Evolutionary conservation across 768 basidiomycete species (phyloP), one percentile per base, ranked within the genome.

Genomic region (Leccinum disarticulatum): DNA sequence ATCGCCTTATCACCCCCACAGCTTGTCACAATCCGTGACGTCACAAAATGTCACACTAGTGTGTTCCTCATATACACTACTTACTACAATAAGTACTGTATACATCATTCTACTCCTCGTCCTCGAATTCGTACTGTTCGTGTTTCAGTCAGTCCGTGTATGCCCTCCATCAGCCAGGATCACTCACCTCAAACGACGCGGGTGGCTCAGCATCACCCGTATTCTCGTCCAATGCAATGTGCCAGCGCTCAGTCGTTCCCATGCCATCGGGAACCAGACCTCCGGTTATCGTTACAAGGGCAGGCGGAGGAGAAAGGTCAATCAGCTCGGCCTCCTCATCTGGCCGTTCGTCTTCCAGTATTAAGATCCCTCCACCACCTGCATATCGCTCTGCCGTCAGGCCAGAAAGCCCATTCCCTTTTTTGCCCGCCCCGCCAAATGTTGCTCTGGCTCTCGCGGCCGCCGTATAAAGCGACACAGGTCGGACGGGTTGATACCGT

Each of bases 401-500:
- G 6, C 74, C 76, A 7, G 73, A 64, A 33, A 72, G 59, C 10
- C 72, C 70, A 22, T 70, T 65, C 30, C 71, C 65, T 56, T 72
- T 70, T 46, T 76, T 70, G n/a, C 66, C 65, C n/a, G 64, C 62
- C 51, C 68, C 63, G 25, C 59, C 59, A 9, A 66, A 61, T 19
- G 52, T 33, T 6, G 67, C 67, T 66, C 76, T 81, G 5, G 71
- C 70, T 51, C 72, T 66, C 62, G 77, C 78, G 17, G 73, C 63
- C 33, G 69, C 56, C 17, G 77, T 66, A 11, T 55, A 65, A 30
- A 82, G 77, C 27, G 88, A 85, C 49, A 96, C 85, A 0, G 90
- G 82, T 36, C 96, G 86, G 15, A 98, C 90, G 25, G 97, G 97
- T 63, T 90, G 87, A 74, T 93, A 99, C 52, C 94, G 86, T 30